Conservation (phyloP, 495 filamentous ascomycete species). For the Aspergillus hancockii region DNA sequence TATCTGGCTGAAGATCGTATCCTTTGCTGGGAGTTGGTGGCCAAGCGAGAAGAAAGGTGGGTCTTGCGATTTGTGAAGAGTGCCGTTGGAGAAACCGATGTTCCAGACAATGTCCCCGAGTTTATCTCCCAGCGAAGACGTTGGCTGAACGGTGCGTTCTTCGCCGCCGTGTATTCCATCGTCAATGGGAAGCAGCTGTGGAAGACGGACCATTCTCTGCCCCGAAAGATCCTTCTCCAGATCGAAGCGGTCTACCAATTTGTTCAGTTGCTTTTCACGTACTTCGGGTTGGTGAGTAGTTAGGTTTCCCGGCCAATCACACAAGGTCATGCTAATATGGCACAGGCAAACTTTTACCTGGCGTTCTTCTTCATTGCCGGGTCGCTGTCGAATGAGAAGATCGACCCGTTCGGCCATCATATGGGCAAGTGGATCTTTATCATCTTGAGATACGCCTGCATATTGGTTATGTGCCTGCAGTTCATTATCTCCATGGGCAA, state of each 20-base stretch:
- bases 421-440: constrained; percentile 84
- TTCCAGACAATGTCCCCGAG: constrained; percentile 74
- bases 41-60: constrained; percentile 93
- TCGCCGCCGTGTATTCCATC: constrained; percentile 96
- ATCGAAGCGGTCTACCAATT: constrained; percentile 97
- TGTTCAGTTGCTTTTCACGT: constrained; percentile 88
- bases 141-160: constrained; percentile 99
- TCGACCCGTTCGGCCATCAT: constrained; percentile 89
- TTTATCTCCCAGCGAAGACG: constrained; percentile 94
- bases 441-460: constrained; percentile 78
- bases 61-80: constrained; percentile 96
- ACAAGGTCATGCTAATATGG: background rate
- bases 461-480: constrained; percentile 87
- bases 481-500: constrained; percentile 99
- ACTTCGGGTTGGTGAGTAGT: constrained; percentile 76
- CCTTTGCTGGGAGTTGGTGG: constrained; percentile 97
- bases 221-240: constrained; percentile 87
- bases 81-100: constrained; percentile 95
- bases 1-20: constrained; percentile 98
- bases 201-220: constrained; percentile 86
- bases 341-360: constrained; percentile 92
- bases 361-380: constrained; percentile 98
- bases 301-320: background rate
- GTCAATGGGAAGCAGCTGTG: constrained; percentile 94
- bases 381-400: constrained; percentile 74